A percentile compares a stretch with the other conserved stretches of the same genome.
Evolutionary conservation across 225 moss, liverwort and hornwort species (phyloP).

Genomic region (Thuidium tamariscinum): DNA sequence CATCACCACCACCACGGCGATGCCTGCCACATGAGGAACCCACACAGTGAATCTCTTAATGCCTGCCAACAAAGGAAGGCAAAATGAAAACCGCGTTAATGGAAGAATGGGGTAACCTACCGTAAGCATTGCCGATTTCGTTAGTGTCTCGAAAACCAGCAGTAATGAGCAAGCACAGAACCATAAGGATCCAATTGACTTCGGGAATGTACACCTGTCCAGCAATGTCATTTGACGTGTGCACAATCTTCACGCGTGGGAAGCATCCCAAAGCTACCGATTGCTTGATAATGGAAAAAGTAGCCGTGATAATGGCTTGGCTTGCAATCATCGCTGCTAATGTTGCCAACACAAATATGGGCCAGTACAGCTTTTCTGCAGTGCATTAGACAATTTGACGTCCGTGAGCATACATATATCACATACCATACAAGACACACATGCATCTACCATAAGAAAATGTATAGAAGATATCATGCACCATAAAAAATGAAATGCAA

Average conservation of each 20-base stretch:
- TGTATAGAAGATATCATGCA: neutral
- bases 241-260: slow-evolving; percentile 84
- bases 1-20: slow-evolving; percentile 89
- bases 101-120: slow-evolving; percentile 6
- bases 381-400: neutral
- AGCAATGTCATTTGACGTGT: slow-evolving; percentile 57
- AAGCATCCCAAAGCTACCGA: slow-evolving; percentile 75
- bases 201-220: slow-evolving; percentile 94
- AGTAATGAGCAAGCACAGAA: slow-evolving; percentile 66
- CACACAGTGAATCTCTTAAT: neutral
- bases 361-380: slow-evolving; percentile 80
- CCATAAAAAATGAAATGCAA: neutral
- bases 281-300: slow-evolving; percentile 90
- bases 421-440: neutral
- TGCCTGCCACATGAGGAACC: slow-evolving; percentile 27
- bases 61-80: neutral
- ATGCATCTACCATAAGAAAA: neutral
- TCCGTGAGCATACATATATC: neutral
- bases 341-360: slow-evolving; percentile 84
- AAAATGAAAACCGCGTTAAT: neutral
- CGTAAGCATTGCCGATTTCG: slow-evolving; percentile 91
- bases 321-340: slow-evolving; percentile 81
- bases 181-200: slow-evolving; percentile 91
- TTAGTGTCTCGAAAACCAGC: slow-evolving; percentile 74
- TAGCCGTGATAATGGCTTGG: slow-evolving; percentile 95